Percentiles rank a stretch among this genome's conserved stretches.
These are phyloP conservation scores for Globisporangium parvum DNA, from an alignment of 352 stramenopile species.

Conservation along the genomic window DNA sequence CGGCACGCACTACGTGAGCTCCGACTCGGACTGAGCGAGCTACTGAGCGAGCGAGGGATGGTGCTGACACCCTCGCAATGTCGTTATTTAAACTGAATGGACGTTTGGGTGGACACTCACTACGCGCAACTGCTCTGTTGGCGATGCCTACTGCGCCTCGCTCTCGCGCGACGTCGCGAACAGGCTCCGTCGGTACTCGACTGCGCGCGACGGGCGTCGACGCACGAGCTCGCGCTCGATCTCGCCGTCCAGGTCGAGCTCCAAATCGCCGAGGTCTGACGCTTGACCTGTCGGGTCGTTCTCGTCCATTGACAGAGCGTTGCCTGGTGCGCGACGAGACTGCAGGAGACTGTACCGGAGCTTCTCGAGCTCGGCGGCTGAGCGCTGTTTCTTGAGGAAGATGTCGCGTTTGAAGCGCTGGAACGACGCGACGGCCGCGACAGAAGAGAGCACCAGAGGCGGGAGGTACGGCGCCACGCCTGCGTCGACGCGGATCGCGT, in stretches of 20 bases:
- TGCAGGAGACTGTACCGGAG: constrained; percentile 29
- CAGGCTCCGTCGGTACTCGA: constrained; percentile 18
- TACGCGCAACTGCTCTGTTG: too few relatives aligned
- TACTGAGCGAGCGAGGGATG: background rate
- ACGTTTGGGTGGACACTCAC: too few relatives aligned
- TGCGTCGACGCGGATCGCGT: constrained; percentile 32
- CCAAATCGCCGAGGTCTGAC: constrained; percentile 43
- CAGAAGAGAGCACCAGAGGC: constrained; percentile 26
- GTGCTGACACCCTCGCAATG: too few relatives aligned
- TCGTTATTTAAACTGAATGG: too few relatives aligned
- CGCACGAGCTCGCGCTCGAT: constrained; percentile 63
- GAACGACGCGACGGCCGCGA: constrained; percentile 32
- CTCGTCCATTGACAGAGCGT: constrained; percentile 19
- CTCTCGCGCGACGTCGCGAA: background rate
- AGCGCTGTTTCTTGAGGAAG: constrained; percentile 36
- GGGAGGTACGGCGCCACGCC: constrained; percentile 43
- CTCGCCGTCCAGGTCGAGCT: constrained; percentile 65
- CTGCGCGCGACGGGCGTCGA: constrained; percentile 38
- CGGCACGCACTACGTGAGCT: constrained; percentile 60
- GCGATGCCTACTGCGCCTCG: too few relatives aligned
- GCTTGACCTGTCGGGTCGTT: constrained; percentile 15
- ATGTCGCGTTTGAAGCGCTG: constrained; percentile 45
- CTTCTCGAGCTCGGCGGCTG: constrained; percentile 25
- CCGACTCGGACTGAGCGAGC: constrained; percentile 21
- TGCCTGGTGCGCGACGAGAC: constrained; percentile 11